phyloP scores from a whole-genome alignment of 2,329 filamentous ascomycete species.

The Arachnomyces sp. region DNA sequence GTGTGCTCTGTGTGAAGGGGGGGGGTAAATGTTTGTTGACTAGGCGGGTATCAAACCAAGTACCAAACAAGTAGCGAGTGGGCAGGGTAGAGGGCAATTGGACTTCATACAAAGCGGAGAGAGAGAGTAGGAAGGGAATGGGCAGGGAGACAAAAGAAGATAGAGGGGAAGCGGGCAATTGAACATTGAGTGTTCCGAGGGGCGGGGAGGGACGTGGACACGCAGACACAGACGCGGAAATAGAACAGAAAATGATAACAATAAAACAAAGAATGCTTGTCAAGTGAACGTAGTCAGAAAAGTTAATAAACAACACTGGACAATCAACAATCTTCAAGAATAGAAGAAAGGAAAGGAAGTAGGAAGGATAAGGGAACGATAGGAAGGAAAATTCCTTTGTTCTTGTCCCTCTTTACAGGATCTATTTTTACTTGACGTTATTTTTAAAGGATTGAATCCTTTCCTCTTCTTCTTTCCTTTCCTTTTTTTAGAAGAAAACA shows the following conservation, averaged over 20 bases:
- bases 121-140: slow-evolving; percentile 7
- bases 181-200: slow-evolving; percentile 18
- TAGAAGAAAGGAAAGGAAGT: slow-evolving; percentile 3
- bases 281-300: too few relatives aligned
- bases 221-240: too few relatives aligned
- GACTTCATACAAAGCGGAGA: slow-evolving; percentile 6
- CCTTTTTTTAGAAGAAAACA: too few relatives aligned
- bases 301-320: too few relatives aligned
- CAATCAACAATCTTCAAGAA: neutral
- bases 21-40: slow-evolving; percentile 13
- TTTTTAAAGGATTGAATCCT: too few relatives aligned
- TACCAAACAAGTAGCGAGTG: slow-evolving; percentile 12
- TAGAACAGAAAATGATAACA: slow-evolving; percentile 8
- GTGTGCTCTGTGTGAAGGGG: slow-evolving; percentile 12
- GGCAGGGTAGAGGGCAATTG: too few relatives aligned
- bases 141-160: slow-evolving; percentile 9
- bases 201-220: slow-evolving; percentile 1
- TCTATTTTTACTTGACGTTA: too few relatives aligned
- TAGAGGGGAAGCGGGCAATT: slow-evolving; percentile 11
- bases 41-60: slow-evolving; percentile 12
- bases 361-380: slow-evolving; percentile 2
- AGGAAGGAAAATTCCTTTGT: too few relatives aligned
- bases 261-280: slow-evolving; percentile 3
- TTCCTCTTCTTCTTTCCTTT: too few relatives aligned
- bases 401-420: too few relatives aligned